A percentile compares a stretch with the other conserved stretches of the same genome.
Conservation (phyloP, 805 yeast genomes). For the Candida endomychidarum region DNA sequence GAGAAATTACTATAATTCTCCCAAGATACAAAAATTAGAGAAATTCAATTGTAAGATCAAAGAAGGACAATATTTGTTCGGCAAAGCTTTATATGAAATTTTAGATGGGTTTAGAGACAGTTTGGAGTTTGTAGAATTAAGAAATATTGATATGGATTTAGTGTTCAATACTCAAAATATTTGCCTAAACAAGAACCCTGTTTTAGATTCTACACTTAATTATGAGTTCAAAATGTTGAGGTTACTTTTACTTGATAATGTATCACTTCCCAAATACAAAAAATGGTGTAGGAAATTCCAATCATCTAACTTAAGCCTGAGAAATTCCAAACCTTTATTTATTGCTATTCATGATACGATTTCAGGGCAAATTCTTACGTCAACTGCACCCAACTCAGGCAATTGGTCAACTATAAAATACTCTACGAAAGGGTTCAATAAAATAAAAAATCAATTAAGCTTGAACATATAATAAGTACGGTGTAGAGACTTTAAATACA, state of each 20-base stretch:
- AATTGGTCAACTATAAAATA: not conserved
- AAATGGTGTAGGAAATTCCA: slow-evolving; percentile 21
- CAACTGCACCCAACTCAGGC: not conserved
- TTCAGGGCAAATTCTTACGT: slow-evolving; percentile 7
- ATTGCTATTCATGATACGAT: slow-evolving; percentile 19
- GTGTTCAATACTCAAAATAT: slow-evolving; percentile 3
- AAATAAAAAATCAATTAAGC: not conserved
- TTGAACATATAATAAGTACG: not conserved
- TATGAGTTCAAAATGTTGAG: slow-evolving; percentile 18
- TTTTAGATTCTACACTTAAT: too few species aligned
- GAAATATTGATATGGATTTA: slow-evolving; percentile 9
- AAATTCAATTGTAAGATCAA: not conserved
- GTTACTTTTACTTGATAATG: slow-evolving; percentile 24
- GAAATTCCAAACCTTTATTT: slow-evolving; percentile 14
- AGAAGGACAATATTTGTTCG: slow-evolving; percentile 7
- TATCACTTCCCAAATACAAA: slow-evolving; percentile 15
- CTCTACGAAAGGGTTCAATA: not conserved
- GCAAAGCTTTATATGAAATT: slow-evolving; percentile 8
- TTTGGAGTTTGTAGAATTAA: slow-evolving; percentile 17
- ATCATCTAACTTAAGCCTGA: slow-evolving; percentile 8
- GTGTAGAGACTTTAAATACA: too few species aligned
- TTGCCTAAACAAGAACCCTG: too few species aligned
- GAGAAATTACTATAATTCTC: slow-evolving; percentile 1
- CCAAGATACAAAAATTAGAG: slow-evolving; percentile 1
- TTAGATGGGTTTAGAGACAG: slow-evolving; percentile 10